Evolutionary conservation across 371 early-diverging fungal species (phyloP).

Genomic region (Dichotomocladium elegans): DNA sequence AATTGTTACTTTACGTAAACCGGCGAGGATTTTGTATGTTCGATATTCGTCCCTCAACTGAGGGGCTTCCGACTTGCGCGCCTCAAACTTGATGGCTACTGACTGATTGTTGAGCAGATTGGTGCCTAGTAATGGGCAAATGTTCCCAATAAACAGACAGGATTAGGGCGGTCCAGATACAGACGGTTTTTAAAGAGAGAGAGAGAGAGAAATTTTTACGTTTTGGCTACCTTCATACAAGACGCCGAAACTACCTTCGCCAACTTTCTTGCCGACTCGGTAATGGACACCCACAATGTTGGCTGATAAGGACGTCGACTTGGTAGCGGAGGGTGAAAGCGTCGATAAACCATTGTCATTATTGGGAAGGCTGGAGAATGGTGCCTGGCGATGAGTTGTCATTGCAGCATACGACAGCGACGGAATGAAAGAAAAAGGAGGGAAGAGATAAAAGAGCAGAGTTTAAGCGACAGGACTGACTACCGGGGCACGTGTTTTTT

Average conservation of each 20-base stretch:
- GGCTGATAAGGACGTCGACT: conserved; percentile 11
- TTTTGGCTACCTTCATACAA: conserved; percentile 86
- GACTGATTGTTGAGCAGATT: conserved; percentile 67
- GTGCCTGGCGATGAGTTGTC: conserved; percentile 4
- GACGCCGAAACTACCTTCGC: conserved; percentile 96
- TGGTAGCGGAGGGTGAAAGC: conserved; percentile 2
- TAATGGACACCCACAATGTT: conserved; percentile 91
- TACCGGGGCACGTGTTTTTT: background rate
- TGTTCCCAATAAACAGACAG: background rate
- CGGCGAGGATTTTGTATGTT: conserved; percentile 75
- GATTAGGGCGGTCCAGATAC: no score
- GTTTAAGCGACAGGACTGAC: background rate
- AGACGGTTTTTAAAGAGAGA: no score
- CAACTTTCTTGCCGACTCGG: conserved; percentile 92
- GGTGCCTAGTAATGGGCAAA: conserved; percentile 14
- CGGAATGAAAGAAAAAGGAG: background rate
- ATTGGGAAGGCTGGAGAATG: background rate
- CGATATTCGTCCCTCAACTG: conserved; percentile 86
- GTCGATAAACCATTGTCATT: background rate
- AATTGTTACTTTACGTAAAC: conserved; percentile 52
- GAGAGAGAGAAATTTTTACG: background rate
- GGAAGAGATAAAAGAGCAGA: background rate
- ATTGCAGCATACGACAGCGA: conserved; percentile 1
- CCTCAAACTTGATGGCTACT: conserved; percentile 86
- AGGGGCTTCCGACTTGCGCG: conserved; percentile 82